Evolutionary conservation across 192 early-diverging fungal species (phyloP).

Genomic region (Paraglomus brasilianum): DNA sequence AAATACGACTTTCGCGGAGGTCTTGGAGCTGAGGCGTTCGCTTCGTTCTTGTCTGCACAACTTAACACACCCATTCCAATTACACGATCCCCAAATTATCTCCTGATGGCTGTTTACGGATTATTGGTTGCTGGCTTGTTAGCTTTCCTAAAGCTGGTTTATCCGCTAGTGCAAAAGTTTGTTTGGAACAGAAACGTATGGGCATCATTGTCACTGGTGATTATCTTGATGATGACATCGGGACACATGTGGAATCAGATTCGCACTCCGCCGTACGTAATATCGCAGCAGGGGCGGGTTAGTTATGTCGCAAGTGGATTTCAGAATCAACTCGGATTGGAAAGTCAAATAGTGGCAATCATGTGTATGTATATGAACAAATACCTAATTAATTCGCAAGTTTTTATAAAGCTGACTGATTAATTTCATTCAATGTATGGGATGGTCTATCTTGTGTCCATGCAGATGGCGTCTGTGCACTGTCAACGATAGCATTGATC

Average conservation of each 20-base stretch:
- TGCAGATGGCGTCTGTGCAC: slow-evolving; percentile 60
- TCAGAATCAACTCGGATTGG: slow-evolving; percentile 66
- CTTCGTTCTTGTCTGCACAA: slow-evolving; percentile 49
- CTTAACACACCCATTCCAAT: slow-evolving; percentile 40
- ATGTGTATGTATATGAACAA: slow-evolving; percentile 56
- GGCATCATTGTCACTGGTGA: slow-evolving; percentile 54
- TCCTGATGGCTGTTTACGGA: slow-evolving; percentile 40
- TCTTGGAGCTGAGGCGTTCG: slow-evolving; percentile 62
- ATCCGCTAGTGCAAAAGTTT: slow-evolving; percentile 43
- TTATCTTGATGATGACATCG: slow-evolving; percentile 69
- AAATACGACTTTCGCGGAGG: slow-evolving; percentile 68
- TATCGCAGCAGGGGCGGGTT: slow-evolving; percentile 49
- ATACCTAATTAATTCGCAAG: background rate
- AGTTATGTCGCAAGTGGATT: slow-evolving; percentile 65
- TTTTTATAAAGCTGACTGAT: background rate
- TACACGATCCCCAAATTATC: slow-evolving; percentile 59
- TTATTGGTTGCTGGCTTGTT: slow-evolving; percentile 37
- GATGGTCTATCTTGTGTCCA: background rate
- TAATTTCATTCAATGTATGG: slow-evolving; percentile 6
- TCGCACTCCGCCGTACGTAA: slow-evolving; percentile 67
- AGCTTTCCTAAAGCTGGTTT: slow-evolving; percentile 43
- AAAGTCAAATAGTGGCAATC: slow-evolving; percentile 68
- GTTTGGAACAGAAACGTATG: slow-evolving; percentile 58
- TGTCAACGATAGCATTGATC: slow-evolving; percentile 54
- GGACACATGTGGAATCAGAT: slow-evolving; percentile 89